Evolutionary conservation across 768 basidiomycete genomes (phyloP), one percentile per base, ranked within the genome.

Genomic region (Boletus reticulatus): DNA sequence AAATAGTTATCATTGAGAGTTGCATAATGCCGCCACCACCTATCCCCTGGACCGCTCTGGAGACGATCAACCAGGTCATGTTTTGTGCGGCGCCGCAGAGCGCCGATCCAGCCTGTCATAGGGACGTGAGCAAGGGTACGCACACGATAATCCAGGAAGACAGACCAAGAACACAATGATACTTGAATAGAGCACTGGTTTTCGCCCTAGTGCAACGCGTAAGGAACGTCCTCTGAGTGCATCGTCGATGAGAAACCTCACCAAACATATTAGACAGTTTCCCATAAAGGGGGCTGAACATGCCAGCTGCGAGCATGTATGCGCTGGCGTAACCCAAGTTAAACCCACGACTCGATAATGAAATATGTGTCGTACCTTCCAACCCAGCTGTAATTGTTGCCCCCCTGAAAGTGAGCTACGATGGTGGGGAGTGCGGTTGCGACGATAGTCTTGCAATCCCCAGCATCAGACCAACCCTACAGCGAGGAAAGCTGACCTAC

Each of bases 21-120:
- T 88, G 87, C 20, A 89, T 75, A 53, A 91, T 85, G 2, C 88
- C 89, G 7, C 88, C 89, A 14, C 88, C 89, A 16, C 91, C 91
- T 29, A 92, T 82, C 11, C 92, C 91, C 69, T 93, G 91, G 2
- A 93, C 75, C 3, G 88, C 91, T 59, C 92, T 82, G 44, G 80
- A 82, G 0, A 88, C 76, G 37, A 91, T 83, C 10, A 94, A 72
- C 91, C 88, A 89, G 4, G 75, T 79, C 81, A 92, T 86, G 52
- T 55, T 83, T 64, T 93, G 86, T 0, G 91, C 89, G 1, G 88
- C 85, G 12, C 90, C 91, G 63, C 89, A 92, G 42, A 93, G 71
- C 4, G 88, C 89, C 7, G 88, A 90, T 29, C 88, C 89, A 57
- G 89, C 68, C 87, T 88, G 61, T 29, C 29, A 9, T 29, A 8